Evolutionary conservation across 2,329 filamentous ascomycete genomes (phyloP).

Genomic region (Gremmenia infestans): DNA sequence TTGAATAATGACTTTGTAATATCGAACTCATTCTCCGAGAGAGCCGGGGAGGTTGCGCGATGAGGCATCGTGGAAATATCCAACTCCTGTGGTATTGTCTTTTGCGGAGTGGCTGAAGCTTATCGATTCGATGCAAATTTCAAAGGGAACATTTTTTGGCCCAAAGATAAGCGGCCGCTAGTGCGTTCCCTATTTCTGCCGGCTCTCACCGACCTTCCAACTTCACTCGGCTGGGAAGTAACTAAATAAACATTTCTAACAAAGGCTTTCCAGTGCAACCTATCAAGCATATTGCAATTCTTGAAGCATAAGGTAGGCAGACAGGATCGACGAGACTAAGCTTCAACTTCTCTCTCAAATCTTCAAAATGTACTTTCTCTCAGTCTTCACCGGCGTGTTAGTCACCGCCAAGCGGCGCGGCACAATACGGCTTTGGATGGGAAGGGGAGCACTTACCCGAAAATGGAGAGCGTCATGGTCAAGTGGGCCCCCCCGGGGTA

Average conservation of each 20-base stretch:
- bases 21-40: conserved; percentile 87
- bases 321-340: too few relatives aligned
- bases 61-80: conserved; percentile 52
- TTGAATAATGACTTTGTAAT: conserved; percentile 76
- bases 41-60: conserved; percentile 72
- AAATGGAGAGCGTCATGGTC: neutral
- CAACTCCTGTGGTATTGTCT: neutral
- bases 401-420: too few relatives aligned
- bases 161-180: neutral
- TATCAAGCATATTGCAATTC: too few relatives aligned
- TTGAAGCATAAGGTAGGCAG: too few relatives aligned
- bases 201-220: neutral
- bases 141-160: neutral
- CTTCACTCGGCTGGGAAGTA: neutral
- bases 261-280: too few relatives aligned
- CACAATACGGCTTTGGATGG: neutral
- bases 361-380: neutral
- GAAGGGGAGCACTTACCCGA: neutral
- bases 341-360: too few relatives aligned
- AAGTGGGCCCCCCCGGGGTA: neutral
- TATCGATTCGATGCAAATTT: conserved; percentile 4
- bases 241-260: neutral
- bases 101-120: neutral
- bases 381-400: neutral
- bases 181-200: neutral